Conservation (phyloP, 306 rosid genomes). For the Rubus parviflorus region DNA sequence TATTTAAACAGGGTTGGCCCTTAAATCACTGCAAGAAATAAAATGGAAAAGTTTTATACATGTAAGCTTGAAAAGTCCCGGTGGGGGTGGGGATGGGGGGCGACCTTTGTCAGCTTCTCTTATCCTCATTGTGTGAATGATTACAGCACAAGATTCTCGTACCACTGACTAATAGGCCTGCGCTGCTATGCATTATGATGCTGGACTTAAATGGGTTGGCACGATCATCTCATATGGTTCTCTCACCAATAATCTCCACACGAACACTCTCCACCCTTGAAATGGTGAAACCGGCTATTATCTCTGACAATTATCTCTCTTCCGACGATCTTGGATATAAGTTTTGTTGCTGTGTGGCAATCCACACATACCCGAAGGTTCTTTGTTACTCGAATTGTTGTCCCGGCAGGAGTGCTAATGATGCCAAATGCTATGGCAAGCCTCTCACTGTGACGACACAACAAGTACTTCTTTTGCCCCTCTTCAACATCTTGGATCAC, state of each 20-base stretch:
- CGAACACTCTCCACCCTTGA: conserved; percentile 36
- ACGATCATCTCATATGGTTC: not conserved
- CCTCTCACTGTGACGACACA: conserved; percentile 75
- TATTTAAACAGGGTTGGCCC: too few species aligned
- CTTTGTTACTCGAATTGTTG: conserved; percentile 72
- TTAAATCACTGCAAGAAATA: too few species aligned
- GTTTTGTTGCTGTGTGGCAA: conserved; percentile 73
- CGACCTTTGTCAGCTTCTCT: too few species aligned
- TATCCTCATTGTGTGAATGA: too few species aligned
- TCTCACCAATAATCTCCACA: conserved; percentile 40
- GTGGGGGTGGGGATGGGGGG: too few species aligned
- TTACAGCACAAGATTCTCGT: too few species aligned
- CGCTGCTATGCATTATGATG: not conserved
- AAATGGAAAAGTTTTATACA: too few species aligned
- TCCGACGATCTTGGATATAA: conserved; percentile 67
- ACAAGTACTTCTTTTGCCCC: conserved; percentile 61
- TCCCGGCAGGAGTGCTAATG: conserved; percentile 73
- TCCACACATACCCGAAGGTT: conserved; percentile 74
- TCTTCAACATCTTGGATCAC: conserved; percentile 76
- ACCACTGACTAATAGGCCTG: too few species aligned
- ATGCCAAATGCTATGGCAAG: conserved; percentile 89
- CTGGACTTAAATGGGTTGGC: not conserved
- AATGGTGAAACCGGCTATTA: conserved; percentile 87
- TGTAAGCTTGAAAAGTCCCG: too few species aligned
- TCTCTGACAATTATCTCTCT: conserved; percentile 87